These are phyloP conservation scores for Jacaranda copaia DNA, from an alignment of 257 asterid genomes.

Conservation along the genomic window DNA sequence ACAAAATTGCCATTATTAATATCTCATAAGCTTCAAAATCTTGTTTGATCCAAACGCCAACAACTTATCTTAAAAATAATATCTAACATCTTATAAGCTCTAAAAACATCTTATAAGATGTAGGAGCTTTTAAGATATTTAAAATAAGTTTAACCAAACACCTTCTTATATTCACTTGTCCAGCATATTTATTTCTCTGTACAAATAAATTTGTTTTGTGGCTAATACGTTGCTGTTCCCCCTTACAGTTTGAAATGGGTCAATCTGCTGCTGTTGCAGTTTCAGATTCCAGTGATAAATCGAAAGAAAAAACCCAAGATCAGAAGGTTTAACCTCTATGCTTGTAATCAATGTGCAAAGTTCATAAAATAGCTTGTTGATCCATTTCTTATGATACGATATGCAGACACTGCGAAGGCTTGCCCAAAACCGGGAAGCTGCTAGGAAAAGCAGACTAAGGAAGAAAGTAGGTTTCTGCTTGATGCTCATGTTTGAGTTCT, in stretches of 20 bases:
- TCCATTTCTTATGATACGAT: slow-evolving; percentile 28
- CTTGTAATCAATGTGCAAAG: slow-evolving; percentile 9
- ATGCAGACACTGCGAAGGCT: slow-evolving; percentile 81
- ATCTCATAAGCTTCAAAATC: too few relatives aligned
- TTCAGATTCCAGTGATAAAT: slow-evolving; percentile 79
- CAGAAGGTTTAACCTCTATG: slow-evolving; percentile 65
- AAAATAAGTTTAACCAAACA: too few relatives aligned
- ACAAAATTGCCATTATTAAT: too few relatives aligned
- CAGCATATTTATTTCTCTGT: not conserved
- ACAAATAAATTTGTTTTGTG: slow-evolving; percentile 13
- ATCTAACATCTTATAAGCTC: too few relatives aligned
- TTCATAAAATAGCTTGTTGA: slow-evolving; percentile 32
- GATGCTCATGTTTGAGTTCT: slow-evolving; percentile 12
- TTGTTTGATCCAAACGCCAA: too few relatives aligned
- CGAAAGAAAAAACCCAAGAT: slow-evolving; percentile 70
- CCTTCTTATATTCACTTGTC: not conserved
- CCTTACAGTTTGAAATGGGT: slow-evolving; percentile 72
- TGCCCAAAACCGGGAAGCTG: slow-evolving; percentile 98
- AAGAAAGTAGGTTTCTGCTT: slow-evolving; percentile 71
- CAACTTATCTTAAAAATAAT: too few relatives aligned
- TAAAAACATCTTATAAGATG: too few relatives aligned
- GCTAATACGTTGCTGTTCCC: slow-evolving; percentile 33
- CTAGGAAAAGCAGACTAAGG: slow-evolving; percentile 89
- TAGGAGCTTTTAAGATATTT: too few relatives aligned
- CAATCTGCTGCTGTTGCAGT: slow-evolving; percentile 55